Conservation (phyloP, 2,329 filamentous ascomycete species). For the Alternaria longipes region DNA sequence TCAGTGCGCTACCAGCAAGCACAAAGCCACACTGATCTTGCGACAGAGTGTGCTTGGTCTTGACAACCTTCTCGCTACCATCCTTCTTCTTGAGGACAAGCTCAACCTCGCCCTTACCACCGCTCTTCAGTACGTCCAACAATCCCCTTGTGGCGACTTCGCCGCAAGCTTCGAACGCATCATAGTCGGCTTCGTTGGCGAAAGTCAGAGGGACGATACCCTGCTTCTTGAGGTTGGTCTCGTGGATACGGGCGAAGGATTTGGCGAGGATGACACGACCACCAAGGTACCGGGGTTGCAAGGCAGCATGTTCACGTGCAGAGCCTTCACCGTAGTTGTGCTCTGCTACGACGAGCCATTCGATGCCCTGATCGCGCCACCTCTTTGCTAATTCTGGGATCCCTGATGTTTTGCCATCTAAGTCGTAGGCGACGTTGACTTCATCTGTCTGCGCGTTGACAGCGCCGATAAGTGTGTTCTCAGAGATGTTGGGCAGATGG, state of each 20-base stretch:
- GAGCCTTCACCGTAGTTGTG: constrained; percentile 97
- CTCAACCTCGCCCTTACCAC: constrained; percentile 79
- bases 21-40: constrained; percentile 93
- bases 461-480: constrained; percentile 96
- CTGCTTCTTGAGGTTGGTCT: constrained; percentile 97
- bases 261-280: constrained; percentile 85
- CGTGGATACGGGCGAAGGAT: constrained; percentile 90
- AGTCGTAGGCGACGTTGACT: constrained; percentile 91
- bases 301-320: constrained; percentile 86
- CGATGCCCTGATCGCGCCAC: constrained; percentile 78
- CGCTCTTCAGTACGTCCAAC: constrained; percentile 78
- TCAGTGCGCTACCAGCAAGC: constrained; percentile 91
- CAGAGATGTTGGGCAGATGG: constrained; percentile 95
- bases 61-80: constrained; percentile 73
- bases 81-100: constrained; percentile 63
- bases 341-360: constrained; percentile 96
- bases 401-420: constrained; percentile 75
- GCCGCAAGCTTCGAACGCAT: constrained; percentile 82
- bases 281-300: constrained; percentile 91
- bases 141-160: constrained; percentile 83
- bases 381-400: constrained; percentile 87
- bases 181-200: constrained; percentile 86
- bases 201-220: constrained; percentile 95
- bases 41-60: constrained; percentile 87
- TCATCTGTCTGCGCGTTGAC: constrained; percentile 91